phyloP scores from a whole-genome alignment of 129 eudicot species.

The sunflower (Helianthus annuus) region DNA sequence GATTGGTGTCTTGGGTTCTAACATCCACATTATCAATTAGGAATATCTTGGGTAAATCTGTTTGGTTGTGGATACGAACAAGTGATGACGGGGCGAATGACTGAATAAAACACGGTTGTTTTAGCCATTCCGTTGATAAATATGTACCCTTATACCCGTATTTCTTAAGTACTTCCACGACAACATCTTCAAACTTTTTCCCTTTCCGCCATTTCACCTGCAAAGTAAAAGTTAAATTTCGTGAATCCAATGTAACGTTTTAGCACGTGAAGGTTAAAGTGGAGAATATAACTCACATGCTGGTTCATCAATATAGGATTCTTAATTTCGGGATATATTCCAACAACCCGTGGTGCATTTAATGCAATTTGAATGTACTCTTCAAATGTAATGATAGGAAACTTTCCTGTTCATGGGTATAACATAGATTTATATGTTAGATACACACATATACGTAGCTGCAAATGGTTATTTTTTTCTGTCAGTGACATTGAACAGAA shows the following conservation, averaged over 20 bases:
- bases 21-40: slow-evolving; percentile 65
- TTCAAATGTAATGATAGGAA: slow-evolving; percentile 81
- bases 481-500: background rate
- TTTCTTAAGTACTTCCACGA: slow-evolving; percentile 76
- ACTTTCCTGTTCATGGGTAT: slow-evolving; percentile 58
- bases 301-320: slow-evolving; percentile 86
- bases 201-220: slow-evolving; percentile 96
- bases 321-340: slow-evolving; percentile 98
- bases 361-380: slow-evolving; percentile 85
- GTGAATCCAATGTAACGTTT: background rate
- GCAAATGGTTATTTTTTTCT: background rate
- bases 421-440: slow-evolving; percentile 18
- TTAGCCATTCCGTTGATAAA: slow-evolving; percentile 87
- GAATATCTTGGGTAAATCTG: slow-evolving; percentile 87
- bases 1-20: slow-evolving; percentile 87
- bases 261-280: background rate
- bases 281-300: slow-evolving; percentile 54
- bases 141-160: slow-evolving; percentile 85
- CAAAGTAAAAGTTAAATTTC: slow-evolving; percentile 15
- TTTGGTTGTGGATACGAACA: slow-evolving; percentile 63
- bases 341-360: slow-evolving; percentile 87
- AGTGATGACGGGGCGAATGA: slow-evolving; percentile 97
- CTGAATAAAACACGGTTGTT: slow-evolving; percentile 89
- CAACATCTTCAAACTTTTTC: slow-evolving; percentile 81
- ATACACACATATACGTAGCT: slow-evolving; percentile 2